Evolutionary conservation across 495 filamentous ascomycete genomes (phyloP), one percentile per base, ranked within the genome.

Genomic region (Xylaria scruposa): DNA sequence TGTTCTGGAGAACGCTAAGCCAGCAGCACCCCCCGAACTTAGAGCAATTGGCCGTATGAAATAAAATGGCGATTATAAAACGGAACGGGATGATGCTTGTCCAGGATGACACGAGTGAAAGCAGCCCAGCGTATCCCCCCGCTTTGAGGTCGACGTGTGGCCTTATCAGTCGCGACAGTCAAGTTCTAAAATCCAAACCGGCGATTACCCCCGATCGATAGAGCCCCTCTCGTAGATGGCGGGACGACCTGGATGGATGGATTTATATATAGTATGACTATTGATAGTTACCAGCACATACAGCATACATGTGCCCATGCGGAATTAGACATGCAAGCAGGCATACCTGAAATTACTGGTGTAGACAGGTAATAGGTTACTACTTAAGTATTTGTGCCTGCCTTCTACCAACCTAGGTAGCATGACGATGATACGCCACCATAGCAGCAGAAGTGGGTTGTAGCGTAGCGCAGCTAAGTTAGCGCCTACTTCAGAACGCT

Each of bases 401-500:
- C 47, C n/a, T 24, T 7, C 47, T 51, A 47, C 17, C 17, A 19
- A 46, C 7, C 47, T 56, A 4, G 51, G 26, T n/a, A n/a, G n/a
- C 26, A 56, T 54, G 51, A 56, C 53, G 53, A 31, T 49, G 40
- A 49, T 64, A 40, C 61, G 61, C 61, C 40, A 64, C 61, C 61
- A 29, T n/a, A 19, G 8, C n/a, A 44, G 40, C 6, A 64, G 61
- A 42, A 9, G 61, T 26, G 38, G 61, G 61, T 31, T 47, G 17
- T 49, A 49, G 46, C 17, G 15, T 47, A 47, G 46, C 17, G 46
- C 21, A 51, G n/a, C 49, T 24, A 19, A 26, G 51, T 54, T 54
- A 56, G 53, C 53, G 29, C 53, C 53, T 56, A 26, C 26, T 56
- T 56, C 29, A 56, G 53, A 26, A 13, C 42, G 26, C 40, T 44